These are phyloP conservation scores for Chrysanthemum seticuspe DNA, from an alignment of 129 eudicot species.

Conservation along the genomic window DNA sequence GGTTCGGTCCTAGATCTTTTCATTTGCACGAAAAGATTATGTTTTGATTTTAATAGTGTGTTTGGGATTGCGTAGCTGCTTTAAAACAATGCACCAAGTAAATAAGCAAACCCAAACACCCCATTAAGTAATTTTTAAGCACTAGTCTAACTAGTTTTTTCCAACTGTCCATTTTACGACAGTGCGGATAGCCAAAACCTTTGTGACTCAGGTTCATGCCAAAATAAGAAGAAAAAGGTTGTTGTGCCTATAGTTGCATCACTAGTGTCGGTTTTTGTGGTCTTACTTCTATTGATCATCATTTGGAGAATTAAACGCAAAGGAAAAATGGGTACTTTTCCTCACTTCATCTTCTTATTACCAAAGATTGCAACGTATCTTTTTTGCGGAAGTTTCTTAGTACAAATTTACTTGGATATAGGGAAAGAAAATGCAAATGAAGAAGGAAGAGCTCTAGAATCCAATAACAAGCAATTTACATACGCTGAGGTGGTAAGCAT, in stretches of 20 bases:
- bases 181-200: slow-evolving; percentile 30
- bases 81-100: too few relatives aligned
- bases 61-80: too few relatives aligned
- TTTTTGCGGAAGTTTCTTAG: background rate
- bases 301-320: slow-evolving; percentile 34
- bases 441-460: slow-evolving; percentile 37
- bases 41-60: background rate
- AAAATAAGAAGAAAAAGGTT: slow-evolving; percentile 21
- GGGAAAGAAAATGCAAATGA: slow-evolving; percentile 16
- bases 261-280: slow-evolving; percentile 14
- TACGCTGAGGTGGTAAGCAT: slow-evolving; percentile 40
- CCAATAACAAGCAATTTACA: slow-evolving; percentile 32
- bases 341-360: background rate
- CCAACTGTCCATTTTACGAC: slow-evolving; percentile 1
- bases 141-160: background rate
- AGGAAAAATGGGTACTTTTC: slow-evolving; percentile 19
- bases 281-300: slow-evolving; percentile 19
- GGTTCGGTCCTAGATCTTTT: slow-evolving; percentile 17
- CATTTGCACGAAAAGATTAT: background rate
- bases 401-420: slow-evolving; percentile 13
- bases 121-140: background rate
- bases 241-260: slow-evolving; percentile 30
- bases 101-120: too few relatives aligned
- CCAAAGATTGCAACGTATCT: background rate
- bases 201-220: slow-evolving; percentile 33